phyloP scores from a whole-genome alignment of 768 basidiomycete genomes.

The Boletus subparvulus region DNA sequence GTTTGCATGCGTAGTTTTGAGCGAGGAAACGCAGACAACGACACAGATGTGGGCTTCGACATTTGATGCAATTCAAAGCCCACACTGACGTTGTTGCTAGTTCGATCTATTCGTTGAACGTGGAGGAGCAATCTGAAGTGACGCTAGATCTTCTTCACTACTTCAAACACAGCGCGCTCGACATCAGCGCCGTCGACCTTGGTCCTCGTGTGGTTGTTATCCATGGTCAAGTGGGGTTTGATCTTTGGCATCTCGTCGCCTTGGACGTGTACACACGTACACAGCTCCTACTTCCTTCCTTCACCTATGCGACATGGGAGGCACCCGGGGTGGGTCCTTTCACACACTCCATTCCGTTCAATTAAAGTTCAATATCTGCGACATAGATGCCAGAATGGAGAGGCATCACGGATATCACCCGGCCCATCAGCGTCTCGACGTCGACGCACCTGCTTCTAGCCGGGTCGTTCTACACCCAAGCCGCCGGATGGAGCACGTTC shows the following conservation, averaged over 20 bases:
- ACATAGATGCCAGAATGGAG: neutral
- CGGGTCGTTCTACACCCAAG: neutral
- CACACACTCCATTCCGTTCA: neutral
- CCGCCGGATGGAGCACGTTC: constrained; percentile 2
- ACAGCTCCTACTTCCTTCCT: neutral
- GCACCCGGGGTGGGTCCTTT: constrained; percentile 2
- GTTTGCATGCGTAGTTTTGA: constrained; percentile 16
- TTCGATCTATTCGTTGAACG: constrained; percentile 9
- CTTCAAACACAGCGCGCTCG: neutral
- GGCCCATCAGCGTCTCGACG: constrained; percentile 13
- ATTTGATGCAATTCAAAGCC: neutral
- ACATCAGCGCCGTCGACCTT: constrained; percentile 2
- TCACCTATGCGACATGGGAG: neutral
- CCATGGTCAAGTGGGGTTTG: neutral
- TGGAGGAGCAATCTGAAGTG: neutral
- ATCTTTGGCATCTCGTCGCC: neutral
- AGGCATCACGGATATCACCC: neutral
- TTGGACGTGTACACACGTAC: constrained; percentile 19
- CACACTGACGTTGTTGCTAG: constrained; percentile 3
- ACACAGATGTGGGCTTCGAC: constrained; percentile 1
- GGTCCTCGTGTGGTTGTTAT: constrained; percentile 18
- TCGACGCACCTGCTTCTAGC: constrained; percentile 21
- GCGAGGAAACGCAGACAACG: neutral
- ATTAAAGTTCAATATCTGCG: neutral
- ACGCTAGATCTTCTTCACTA: constrained; percentile 15